These are phyloP conservation scores for Ceratocystiopsis brevicomis DNA, from an alignment of 2,329 filamentous ascomycete genomes.

Conservation along the genomic window DNA sequence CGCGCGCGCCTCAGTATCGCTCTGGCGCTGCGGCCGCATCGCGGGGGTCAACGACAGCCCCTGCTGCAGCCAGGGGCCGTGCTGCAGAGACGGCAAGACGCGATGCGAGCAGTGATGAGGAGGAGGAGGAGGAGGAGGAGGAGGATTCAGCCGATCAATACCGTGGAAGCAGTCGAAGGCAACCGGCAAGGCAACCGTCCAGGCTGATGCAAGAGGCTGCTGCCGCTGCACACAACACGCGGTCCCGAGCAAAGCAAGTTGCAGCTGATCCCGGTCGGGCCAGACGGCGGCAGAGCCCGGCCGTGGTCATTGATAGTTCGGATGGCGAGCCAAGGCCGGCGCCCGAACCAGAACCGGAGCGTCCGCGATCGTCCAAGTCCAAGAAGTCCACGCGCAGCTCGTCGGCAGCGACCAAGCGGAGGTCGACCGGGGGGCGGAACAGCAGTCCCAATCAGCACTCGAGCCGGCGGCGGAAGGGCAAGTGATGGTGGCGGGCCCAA, in stretches of 20 bases:
- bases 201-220: not conserved
- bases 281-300: constrained; percentile 13
- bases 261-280: not conserved
- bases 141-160: constrained; percentile 1
- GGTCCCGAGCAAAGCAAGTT: constrained; percentile 5
- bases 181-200: too few relatives aligned
- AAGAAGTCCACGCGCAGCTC: constrained; percentile 6
- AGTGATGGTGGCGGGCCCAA: not conserved
- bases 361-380: constrained; percentile 9
- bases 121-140: constrained; percentile 10
- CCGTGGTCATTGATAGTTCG: constrained; percentile 18
- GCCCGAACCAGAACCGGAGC: constrained; percentile 7
- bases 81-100: constrained; percentile 13
- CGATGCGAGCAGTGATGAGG: constrained; percentile 17
- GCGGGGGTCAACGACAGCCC: constrained; percentile 9
- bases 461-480: constrained; percentile 6
- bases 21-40: constrained; percentile 16
- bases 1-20: constrained; percentile 19
- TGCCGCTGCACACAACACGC: constrained; percentile 5
- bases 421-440: constrained; percentile 2
- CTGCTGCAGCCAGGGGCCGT: constrained; percentile 16
- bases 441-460: constrained; percentile 1
- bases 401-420: constrained; percentile 4
- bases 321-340: constrained; percentile 4
- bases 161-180: constrained; percentile 3